These are phyloP conservation scores for Xylariaceae sp. DNA, from an alignment of 2,329 filamentous ascomycete genomes.

Conservation along the genomic window DNA sequence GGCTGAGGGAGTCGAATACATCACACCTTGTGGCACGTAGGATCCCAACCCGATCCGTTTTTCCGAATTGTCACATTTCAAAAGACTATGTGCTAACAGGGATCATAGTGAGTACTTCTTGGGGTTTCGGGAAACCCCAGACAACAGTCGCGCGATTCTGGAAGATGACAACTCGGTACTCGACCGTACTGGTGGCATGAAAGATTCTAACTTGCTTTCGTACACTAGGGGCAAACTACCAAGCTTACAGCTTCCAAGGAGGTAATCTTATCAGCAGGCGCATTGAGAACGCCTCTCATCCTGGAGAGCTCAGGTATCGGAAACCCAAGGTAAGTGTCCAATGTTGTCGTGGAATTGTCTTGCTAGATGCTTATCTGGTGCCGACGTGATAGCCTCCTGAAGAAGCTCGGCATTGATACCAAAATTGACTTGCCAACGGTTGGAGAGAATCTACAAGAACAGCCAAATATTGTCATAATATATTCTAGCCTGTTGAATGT, in stretches of 20 bases:
- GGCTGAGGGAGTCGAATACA: slow-evolving; percentile 36
- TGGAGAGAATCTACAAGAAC: slow-evolving; percentile 51
- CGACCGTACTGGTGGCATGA: too few relatives aligned
- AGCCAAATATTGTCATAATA: slow-evolving; percentile 34
- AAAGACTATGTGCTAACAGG: too few relatives aligned
- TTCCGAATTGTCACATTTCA: too few relatives aligned
- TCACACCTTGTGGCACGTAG: slow-evolving; percentile 32
- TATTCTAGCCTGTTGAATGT: slow-evolving; percentile 23
- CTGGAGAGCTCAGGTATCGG: slow-evolving; percentile 53
- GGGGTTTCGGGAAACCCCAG: too few relatives aligned
- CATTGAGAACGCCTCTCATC: slow-evolving; percentile 48
- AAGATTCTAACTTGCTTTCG: too few relatives aligned
- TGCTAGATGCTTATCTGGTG: not conserved
- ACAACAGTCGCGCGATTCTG: too few relatives aligned
- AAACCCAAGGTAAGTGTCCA: slow-evolving; percentile 27
- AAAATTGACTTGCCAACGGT: slow-evolving; percentile 46
- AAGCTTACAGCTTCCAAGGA: slow-evolving; percentile 40
- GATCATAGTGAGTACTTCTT: too few relatives aligned
- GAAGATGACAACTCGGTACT: too few relatives aligned
- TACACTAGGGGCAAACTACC: not conserved
- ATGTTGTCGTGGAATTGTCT: not conserved
- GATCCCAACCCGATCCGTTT: too few relatives aligned
- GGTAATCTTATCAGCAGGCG: slow-evolving; percentile 45
- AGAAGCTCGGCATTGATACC: slow-evolving; percentile 39
- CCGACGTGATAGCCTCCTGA: slow-evolving; percentile 32